Evolutionary conservation across 352 stramenopile species (phyloP), one percentile per base, ranked within the genome.

Genomic region (Pythium myriotylum): DNA sequence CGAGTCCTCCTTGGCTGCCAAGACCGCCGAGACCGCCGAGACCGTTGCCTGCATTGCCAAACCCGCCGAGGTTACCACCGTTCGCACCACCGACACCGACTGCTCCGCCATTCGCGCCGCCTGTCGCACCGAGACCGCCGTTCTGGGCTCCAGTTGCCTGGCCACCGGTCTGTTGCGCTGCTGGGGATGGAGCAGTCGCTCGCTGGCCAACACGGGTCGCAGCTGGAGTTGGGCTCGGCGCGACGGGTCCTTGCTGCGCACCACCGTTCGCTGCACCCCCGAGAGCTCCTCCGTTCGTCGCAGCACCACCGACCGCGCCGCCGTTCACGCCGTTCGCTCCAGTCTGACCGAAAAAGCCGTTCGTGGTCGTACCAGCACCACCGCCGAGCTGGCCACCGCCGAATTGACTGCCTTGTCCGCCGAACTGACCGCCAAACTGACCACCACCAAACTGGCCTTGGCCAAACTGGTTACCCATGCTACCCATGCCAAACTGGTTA

Each of bases 201-300:
- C 22, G 52, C 52, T 59, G 39, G 9, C 52, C 52, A 4, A 29
- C 2, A 8, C 39, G 37, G 12, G 52, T 59, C 37, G 40, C 39
- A 12, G 52, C 52, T 50, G 52, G 52, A 1, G 52, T 59, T 13
- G 52, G 52, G 23, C 39, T 46, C 48, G 52, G 52, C 3, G 37
- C 52, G 2, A 33, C 9, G 1, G 39, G 32, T 33, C 49, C 52
- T 48, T 46, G 22, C 23, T 51, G 43, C 23, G 27, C 20, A 4
- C 46, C 46, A 13, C 46, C 46, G 26, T 53, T 53, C 12, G 4
- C 39, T 12, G 37, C 40, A 7, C 33, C 33, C 3, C 13, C 24
- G 4, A 47, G 8, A 5, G 29, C 35, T n/a, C 52, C 52, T n/a
- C 47, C 47, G 33, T 9, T 45, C 10, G 29, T 10, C 29, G 22